phyloP scores from a whole-genome alignment of 345 rosid genomes.

The Populus tremula region DNA sequence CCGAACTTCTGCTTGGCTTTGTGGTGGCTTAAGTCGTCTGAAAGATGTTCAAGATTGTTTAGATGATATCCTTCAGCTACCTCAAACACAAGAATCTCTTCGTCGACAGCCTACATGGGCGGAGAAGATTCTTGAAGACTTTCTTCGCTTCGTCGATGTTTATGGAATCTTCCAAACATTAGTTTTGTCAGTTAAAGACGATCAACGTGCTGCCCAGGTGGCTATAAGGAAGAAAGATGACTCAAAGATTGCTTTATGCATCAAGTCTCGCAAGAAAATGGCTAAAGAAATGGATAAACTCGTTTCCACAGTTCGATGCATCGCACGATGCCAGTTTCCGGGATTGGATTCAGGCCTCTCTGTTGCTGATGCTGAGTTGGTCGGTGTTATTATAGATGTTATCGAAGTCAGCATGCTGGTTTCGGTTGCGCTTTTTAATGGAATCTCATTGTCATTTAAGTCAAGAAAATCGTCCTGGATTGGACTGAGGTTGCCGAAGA shows the following conservation, averaged over 20 bases:
- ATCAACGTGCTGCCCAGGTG: constrained; percentile 43
- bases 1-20: constrained; percentile 38
- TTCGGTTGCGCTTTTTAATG: constrained; percentile 38
- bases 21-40: constrained; percentile 41
- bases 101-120: constrained; percentile 36
- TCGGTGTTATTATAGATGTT: constrained; percentile 28
- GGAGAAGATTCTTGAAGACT: constrained; percentile 53
- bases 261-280: constrained; percentile 36
- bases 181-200: constrained; percentile 41
- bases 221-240: constrained; percentile 55
- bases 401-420: constrained; percentile 40
- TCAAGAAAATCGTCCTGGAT: constrained; percentile 30
- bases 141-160: constrained; percentile 50
- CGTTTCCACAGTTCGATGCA: constrained; percentile 18
- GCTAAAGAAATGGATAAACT: constrained; percentile 45
- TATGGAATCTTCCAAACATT: constrained; percentile 53
- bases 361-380: constrained; percentile 33
- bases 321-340: constrained; percentile 15
- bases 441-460: constrained; percentile 31
- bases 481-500: constrained; percentile 21
- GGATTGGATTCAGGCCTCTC: constrained; percentile 4
- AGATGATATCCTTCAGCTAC: constrained; percentile 52
- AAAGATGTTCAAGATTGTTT: constrained; percentile 41
- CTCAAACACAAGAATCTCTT: constrained; percentile 49
- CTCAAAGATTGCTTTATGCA: constrained; percentile 26